Conservation (phyloP, 306 rosid genomes). For the Alnus rubra region DNA sequence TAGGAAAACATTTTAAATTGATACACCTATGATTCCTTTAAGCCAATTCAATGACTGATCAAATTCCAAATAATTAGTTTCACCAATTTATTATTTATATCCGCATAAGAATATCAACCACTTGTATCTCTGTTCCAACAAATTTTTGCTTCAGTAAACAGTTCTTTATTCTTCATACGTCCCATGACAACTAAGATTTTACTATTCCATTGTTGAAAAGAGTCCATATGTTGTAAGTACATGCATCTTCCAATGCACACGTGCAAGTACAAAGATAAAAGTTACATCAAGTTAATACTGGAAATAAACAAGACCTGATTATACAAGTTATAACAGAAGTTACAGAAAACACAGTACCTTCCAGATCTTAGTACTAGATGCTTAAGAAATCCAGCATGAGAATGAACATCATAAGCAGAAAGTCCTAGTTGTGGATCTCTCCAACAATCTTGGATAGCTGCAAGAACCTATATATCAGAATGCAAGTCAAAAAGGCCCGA, state of each 20-base stretch:
- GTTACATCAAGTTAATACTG: constrained; percentile 10
- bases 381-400: constrained; percentile 87
- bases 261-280: constrained; percentile 6
- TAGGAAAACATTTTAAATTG: not conserved
- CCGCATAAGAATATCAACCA: not conserved
- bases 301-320: constrained; percentile 2
- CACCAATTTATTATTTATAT: constrained; percentile 1
- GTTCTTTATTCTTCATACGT: not conserved
- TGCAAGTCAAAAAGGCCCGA: constrained; percentile 29
- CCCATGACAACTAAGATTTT: not conserved
- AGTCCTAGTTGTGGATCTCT: constrained; percentile 74
- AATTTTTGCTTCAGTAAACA: not conserved
- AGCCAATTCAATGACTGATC: constrained; percentile 1
- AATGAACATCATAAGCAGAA: constrained; percentile 73
- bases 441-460: constrained; percentile 85
- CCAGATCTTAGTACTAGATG: constrained; percentile 94
- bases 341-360: constrained; percentile 55
- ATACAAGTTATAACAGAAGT: not conserved
- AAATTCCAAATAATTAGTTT: not conserved
- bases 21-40: not conserved
- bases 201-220: not conserved
- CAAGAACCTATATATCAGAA: constrained; percentile 67
- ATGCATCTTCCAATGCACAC: not conserved
- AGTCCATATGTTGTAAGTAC: not conserved
- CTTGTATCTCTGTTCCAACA: not conserved